Conservation (phyloP, 371 early-diverging fungal genomes). For the Umbelopsis sp. region DNA sequence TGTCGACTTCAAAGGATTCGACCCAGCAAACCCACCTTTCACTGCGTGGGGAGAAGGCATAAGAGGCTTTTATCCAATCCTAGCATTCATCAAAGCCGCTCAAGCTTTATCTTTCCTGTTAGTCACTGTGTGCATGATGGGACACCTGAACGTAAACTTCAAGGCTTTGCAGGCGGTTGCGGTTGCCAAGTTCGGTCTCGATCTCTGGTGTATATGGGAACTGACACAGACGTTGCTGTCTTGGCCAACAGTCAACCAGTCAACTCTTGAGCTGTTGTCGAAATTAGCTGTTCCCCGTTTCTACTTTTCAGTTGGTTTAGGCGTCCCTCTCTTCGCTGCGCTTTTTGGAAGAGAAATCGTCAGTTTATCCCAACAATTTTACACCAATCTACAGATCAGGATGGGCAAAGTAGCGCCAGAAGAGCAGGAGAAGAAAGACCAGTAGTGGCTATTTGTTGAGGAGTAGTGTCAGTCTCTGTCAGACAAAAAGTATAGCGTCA, state of each 20-base stretch:
- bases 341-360: not conserved
- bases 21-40: slow-evolving; percentile 11
- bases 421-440: slow-evolving; percentile 8
- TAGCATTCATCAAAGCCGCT: not conserved
- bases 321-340: not conserved
- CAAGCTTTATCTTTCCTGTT: not conserved
- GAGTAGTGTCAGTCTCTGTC: not conserved
- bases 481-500: not conserved
- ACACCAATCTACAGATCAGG: not conserved
- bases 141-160: slow-evolving; percentile 4
- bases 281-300: not conserved
- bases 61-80: not conserved
- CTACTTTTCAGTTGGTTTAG: not conserved
- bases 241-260: not conserved
- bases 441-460: not conserved
- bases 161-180: slow-evolving; percentile 1
- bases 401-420: not conserved
- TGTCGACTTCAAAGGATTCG: slow-evolving; percentile 9
- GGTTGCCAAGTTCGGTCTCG: not conserved
- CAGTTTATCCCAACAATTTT: not conserved
- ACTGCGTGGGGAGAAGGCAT: not conserved
- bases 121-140: not conserved
- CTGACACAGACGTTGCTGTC: not conserved
- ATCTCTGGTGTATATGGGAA: slow-evolving; percentile 11
- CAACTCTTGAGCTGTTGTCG: not conserved